Evolutionary conservation across 495 filamentous ascomycete species (phyloP).

Genomic region (Penicillium desertorum): DNA sequence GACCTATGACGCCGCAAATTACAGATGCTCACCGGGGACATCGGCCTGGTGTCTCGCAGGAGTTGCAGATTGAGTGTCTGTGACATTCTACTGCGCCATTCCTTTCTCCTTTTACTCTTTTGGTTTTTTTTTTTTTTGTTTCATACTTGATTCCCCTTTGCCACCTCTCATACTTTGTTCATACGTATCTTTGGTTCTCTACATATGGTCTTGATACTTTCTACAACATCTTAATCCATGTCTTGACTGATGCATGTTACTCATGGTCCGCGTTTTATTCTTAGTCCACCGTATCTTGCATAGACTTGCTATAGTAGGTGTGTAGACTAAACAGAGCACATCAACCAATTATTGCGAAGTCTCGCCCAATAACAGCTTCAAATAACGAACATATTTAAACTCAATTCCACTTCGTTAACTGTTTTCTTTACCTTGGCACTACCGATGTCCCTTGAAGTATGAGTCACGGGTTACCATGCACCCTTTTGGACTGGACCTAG

Average conservation of each 20-base stretch:
- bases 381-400: neutral
- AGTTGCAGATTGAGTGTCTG: constrained; percentile 40
- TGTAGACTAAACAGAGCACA: neutral
- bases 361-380: neutral
- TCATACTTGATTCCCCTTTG: constrained; percentile 7
- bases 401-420: neutral
- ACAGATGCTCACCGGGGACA: constrained; percentile 34
- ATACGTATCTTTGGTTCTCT: neutral
- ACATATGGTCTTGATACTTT: neutral
- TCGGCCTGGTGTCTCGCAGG: constrained; percentile 39
- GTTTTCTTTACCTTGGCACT: neutral
- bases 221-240: neutral
- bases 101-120: neutral
- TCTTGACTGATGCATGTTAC: neutral
- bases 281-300: neutral
- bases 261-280: neutral
- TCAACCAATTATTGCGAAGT: neutral
- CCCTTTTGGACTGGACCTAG: neutral
- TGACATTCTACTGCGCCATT: constrained; percentile 16
- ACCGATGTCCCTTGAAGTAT: neutral
- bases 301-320: neutral
- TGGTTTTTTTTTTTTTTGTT: constrained; percentile 4
- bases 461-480: neutral
- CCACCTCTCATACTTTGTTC: neutral
- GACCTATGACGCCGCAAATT: constrained; percentile 29